phyloP scores from a whole-genome alignment of 495 filamentous ascomycete species.

The Penicillium goetzii region DNA sequence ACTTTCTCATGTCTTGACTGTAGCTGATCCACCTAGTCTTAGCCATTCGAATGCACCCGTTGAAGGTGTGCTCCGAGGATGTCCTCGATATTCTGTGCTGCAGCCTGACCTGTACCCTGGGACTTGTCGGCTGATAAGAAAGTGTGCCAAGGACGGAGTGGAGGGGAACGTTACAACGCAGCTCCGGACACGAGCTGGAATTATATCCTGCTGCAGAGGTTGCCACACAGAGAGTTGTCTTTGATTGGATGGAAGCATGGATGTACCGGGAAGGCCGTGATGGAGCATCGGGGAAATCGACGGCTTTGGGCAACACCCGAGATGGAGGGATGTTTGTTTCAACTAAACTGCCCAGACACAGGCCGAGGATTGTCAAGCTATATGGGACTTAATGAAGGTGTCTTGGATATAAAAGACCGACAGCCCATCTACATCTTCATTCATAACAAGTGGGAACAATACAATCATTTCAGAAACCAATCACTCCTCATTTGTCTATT shows the following conservation, averaged over 20 bases:
- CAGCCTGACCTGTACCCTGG: neutral
- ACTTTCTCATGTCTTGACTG: conserved; percentile 15
- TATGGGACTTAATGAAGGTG: neutral
- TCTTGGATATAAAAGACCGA: neutral
- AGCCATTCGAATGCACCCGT: neutral
- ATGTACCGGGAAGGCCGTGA: neutral
- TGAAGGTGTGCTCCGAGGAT: neutral
- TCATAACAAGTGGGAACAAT: neutral
- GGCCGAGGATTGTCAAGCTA: neutral
- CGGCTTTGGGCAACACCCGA: neutral
- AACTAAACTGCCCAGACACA: neutral
- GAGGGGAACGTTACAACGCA: conserved; percentile 25
- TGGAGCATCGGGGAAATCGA: neutral
- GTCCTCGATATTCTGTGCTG: neutral
- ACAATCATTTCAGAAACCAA: neutral
- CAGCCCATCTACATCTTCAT: neutral
- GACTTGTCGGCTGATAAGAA: neutral
- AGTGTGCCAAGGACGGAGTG: conserved; percentile 12
- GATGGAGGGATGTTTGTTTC: neutral
- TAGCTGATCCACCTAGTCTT: conserved; percentile 11
- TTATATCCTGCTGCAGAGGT: conserved; percentile 4
- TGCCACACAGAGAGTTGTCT: neutral
- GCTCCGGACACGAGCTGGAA: conserved; percentile 5
- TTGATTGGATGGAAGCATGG: conserved; percentile 9
- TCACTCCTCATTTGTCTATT: neutral